Evolutionary conservation across 2,329 filamentous ascomycete species (phyloP), one percentile per base, ranked within the genome.

Genomic region (Metarhizium robertsii): DNA sequence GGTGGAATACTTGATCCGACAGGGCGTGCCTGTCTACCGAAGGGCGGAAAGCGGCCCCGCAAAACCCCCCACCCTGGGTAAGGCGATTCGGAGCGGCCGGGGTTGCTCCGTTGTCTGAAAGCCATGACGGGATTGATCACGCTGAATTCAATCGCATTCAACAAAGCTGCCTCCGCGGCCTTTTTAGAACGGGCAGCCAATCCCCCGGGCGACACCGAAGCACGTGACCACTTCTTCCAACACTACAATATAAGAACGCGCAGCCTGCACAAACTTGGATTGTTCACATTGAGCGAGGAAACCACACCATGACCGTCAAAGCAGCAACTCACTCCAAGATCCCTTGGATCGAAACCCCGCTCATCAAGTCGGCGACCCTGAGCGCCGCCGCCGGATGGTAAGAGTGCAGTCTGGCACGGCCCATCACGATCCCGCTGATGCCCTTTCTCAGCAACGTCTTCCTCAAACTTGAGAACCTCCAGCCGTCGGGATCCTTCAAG

Each of bases 401-500:
- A 56, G 53, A 47, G 49, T 10, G 13, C 13, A n/a, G 13, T 30
- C 32, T 16, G 8, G 25, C 46, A 16, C 25, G 1, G 10, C 16
- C 43, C 43, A 2, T 25, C n/a, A 25, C 34, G 5, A 25, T 10
- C n/a, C 5, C 40, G 6, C 32, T 40, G 42, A n/a, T 53, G 14
- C 2, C 4, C 52, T 16, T 32, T 7, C 6, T 16, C 58, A 77
- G 87, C 75, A 84, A 86, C 73, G 81, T 94, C 72, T 89, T 86
- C 69, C 83, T 94, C 65, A 94, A 94, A 69, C 81, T 92, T 57
- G 89, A 94, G 63, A 88, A 86, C 65, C 77, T 89, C 56, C 90
- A 95, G 68, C 90, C 89, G 7, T 87, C 86, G 7, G 87, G 87
- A 59, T 91, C 87, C 16, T 95, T 94, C 82, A 92, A 94, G 70